These are phyloP conservation scores for Physaria fendleri DNA, from an alignment of 345 rosid genomes.

Conservation along the genomic window DNA sequence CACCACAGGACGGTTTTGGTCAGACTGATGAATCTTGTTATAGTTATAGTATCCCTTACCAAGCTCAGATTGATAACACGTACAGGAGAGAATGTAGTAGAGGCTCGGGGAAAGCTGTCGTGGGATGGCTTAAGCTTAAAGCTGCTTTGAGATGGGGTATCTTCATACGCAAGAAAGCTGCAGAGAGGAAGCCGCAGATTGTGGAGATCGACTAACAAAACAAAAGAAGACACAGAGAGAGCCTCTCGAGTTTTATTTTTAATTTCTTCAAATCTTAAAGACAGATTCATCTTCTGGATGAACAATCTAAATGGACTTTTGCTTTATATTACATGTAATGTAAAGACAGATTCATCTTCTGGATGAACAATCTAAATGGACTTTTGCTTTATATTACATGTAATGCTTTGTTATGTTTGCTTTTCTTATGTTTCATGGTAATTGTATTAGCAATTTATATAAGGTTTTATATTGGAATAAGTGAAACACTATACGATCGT, in stretches of 20 bases:
- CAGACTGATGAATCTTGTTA: conserved; percentile 50
- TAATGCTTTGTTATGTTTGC: conserved; percentile 5
- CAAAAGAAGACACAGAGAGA: background rate
- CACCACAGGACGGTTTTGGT: conserved; percentile 41
- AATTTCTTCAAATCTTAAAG: background rate
- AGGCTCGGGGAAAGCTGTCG: conserved; percentile 85
- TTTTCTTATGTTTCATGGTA: conserved; percentile 1
- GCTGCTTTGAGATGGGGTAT: conserved; percentile 96
- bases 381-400: conserved; percentile 8
- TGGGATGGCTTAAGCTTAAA: conserved; percentile 91
- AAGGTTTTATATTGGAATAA: background rate
- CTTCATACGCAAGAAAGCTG: conserved; percentile 88
- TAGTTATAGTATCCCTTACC: conserved; percentile 45
- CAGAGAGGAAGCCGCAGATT: conserved; percentile 80
- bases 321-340: conserved; percentile 9
- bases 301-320: conserved; percentile 9
- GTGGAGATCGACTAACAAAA: conserved; percentile 61
- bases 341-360: conserved; percentile 19
- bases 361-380: conserved; percentile 21
- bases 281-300: conserved; percentile 27
- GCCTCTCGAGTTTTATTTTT: background rate
- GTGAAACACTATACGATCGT: too few species aligned
- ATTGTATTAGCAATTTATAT: background rate
- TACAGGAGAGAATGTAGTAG: conserved; percentile 31
- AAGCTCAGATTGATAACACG: conserved; percentile 39